These are phyloP conservation scores for Colletotrichum sp. DNA, from an alignment of 2,329 filamentous ascomycete species.

Conservation along the genomic window DNA sequence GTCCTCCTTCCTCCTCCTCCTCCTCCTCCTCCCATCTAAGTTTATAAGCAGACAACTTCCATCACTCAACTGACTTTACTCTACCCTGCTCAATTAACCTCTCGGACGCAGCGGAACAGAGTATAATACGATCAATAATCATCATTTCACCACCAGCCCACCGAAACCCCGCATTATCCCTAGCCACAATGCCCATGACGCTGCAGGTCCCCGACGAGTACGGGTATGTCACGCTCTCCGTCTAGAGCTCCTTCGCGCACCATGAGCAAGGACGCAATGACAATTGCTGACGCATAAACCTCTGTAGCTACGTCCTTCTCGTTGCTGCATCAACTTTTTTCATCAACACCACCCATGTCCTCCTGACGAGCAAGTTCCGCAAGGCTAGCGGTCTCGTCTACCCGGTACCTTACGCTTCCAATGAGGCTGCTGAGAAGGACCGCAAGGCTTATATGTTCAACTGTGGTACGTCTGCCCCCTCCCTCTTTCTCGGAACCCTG, in stretches of 20 bases:
- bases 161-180: not conserved
- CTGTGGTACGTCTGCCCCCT: constrained; percentile 50
- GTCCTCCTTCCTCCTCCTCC: not conserved
- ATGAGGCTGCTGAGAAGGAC: constrained; percentile 59
- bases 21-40: not conserved
- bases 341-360: constrained; percentile 57
- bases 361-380: constrained; percentile 53
- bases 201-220: constrained; percentile 54
- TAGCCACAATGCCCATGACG: constrained; percentile 43
- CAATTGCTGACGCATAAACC: not conserved
- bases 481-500: not conserved
- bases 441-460: constrained; percentile 63
- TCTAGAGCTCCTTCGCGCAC: not conserved
- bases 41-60: not conserved
- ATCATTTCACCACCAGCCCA: not conserved
- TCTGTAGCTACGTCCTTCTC: constrained; percentile 63
- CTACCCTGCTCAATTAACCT: not conserved
- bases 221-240: constrained; percentile 41
- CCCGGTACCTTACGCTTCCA: constrained; percentile 60
- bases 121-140: not conserved
- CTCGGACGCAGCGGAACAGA: not conserved
- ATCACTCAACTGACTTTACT: not conserved
- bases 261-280: not conserved
- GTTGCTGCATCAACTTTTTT: constrained; percentile 62
- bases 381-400: constrained; percentile 59